Conservation (phyloP, 257 asterid genomes). For the Mitragyna speciosa region DNA sequence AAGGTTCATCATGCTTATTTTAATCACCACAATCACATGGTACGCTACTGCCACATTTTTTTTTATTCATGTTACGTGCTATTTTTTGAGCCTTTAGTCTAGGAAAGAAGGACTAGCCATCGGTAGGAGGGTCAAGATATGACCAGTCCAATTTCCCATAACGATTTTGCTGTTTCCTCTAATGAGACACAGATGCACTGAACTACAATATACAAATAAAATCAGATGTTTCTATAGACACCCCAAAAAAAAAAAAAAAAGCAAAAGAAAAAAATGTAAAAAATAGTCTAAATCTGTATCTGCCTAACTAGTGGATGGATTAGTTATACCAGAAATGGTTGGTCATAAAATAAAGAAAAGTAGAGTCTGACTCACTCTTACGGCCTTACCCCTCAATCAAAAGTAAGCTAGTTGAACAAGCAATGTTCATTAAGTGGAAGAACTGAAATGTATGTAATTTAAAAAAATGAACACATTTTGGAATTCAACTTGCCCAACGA, state of each 20-base stretch:
- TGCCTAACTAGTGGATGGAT: slow-evolving; percentile 38
- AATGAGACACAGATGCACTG: slow-evolving; percentile 40
- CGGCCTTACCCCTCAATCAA: neutral
- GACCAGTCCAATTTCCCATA: slow-evolving; percentile 66
- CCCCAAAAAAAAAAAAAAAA: neutral
- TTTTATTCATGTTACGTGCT: neutral
- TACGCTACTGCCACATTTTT: slow-evolving; percentile 25
- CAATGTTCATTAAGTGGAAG: slow-evolving; percentile 33
- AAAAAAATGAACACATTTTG: slow-evolving; percentile 1
- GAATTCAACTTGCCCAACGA: slow-evolving; percentile 18
- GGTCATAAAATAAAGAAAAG: neutral
- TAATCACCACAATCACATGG: slow-evolving; percentile 59
- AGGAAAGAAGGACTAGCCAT: neutral
- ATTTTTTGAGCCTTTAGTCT: neutral
- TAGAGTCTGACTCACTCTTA: neutral
- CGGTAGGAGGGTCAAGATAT: slow-evolving; percentile 31
- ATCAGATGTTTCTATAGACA: neutral
- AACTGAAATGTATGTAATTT: slow-evolving; percentile 20
- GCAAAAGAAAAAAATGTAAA: neutral
- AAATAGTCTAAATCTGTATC: neutral
- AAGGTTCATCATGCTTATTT: slow-evolving; percentile 10
- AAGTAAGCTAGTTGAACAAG: slow-evolving; percentile 39
- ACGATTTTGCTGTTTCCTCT: slow-evolving; percentile 74
- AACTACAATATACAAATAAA: neutral
- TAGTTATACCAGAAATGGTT: slow-evolving; percentile 22